Evolutionary conservation across 345 rosid genomes (phyloP), one percentile per base, ranked within the genome.

Genomic region (Gynandropsis gynandra): DNA sequence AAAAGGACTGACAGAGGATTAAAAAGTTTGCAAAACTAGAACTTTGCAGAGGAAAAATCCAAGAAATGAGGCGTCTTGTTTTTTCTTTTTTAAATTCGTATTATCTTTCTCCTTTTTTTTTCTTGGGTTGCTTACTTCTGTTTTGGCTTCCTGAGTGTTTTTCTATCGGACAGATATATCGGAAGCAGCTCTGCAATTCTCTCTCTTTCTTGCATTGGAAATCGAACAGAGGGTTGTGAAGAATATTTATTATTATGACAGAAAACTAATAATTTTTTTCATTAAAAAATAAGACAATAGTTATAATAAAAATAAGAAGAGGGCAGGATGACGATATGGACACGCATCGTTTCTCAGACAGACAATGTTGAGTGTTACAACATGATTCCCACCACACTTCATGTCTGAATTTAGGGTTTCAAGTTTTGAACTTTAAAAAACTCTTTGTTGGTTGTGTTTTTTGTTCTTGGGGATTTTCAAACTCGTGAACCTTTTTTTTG

Each of bases 221-320:
- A 65, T 58, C 59, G 69, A 58, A 49, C 37, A 31, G 32, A 58
- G 20, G 54, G 6, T 45, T 59, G 59, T 57, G 63, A 65, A 58
- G 69, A 65, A 65, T 57, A 65, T 51, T 24, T n/a, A n/a, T 64
- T 57, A 64, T 49, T 64, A 63, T 56, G 58, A 24, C 62, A 64
- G 56, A 47, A 61, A 61, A n/a, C n/a, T n/a, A n/a, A n/a, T n/a
- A n/a, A n/a, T n/a, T n/a, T n/a, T n/a, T 41, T 42, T 63, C 31
- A 34, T 34, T 49, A 40, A 64, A 64, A 54, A 39, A 54, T 13
- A 21, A 18, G 24, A 43, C 45, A 56, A 64, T 50, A 38, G 21
- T 50, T 50, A 64, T 42, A 43, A 27, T 49, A 33, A 41, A 42
- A 41, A 42, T 13, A 56, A 62, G 56, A 49, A 55, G 29, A n/a